Conservation (phyloP, 108 stramenopile genomes). For the Nannochloropsis salina region DNA sequence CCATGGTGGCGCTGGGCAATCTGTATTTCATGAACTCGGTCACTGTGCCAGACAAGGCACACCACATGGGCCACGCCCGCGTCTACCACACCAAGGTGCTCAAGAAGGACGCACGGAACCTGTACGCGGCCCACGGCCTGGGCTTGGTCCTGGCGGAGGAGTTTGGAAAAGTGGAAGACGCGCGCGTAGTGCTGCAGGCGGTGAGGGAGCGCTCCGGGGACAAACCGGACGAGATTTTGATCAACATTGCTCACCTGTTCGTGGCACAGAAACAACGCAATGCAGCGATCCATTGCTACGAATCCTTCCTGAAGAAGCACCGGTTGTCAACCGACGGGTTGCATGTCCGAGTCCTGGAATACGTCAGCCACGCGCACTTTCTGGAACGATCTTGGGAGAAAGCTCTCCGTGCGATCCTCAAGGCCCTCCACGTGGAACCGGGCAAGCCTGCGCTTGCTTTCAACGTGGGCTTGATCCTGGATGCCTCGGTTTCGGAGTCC, state of each 20-base stretch:
- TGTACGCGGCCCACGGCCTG: neutral
- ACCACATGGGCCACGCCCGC: neutral
- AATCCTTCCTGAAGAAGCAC: neutral
- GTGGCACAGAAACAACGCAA: constrained; percentile 19
- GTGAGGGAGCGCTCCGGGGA: neutral
- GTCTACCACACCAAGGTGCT: constrained; percentile 13
- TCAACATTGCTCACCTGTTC: neutral
- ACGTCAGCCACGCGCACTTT: neutral
- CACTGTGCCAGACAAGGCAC: constrained; percentile 3
- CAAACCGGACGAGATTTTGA: constrained; percentile 20
- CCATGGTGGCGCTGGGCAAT: constrained; percentile 41
- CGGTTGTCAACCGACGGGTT: neutral
- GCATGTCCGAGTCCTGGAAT: neutral
- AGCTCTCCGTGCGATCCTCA: neutral
- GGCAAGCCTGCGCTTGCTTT: neutral
- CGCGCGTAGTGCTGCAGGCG: neutral
- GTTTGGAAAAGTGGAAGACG: constrained; percentile 14
- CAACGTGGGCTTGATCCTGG: neutral
- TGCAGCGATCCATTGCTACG: neutral
- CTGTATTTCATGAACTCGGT: constrained; percentile 40
- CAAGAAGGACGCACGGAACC: neutral
- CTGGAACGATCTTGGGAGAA: neutral
- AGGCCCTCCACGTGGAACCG: neutral
- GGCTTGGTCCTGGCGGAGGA: neutral
- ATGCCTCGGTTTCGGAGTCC: neutral